phyloP scores from a whole-genome alignment of 75 land plant genomes.

The Isoetes taiwanensis region DNA sequence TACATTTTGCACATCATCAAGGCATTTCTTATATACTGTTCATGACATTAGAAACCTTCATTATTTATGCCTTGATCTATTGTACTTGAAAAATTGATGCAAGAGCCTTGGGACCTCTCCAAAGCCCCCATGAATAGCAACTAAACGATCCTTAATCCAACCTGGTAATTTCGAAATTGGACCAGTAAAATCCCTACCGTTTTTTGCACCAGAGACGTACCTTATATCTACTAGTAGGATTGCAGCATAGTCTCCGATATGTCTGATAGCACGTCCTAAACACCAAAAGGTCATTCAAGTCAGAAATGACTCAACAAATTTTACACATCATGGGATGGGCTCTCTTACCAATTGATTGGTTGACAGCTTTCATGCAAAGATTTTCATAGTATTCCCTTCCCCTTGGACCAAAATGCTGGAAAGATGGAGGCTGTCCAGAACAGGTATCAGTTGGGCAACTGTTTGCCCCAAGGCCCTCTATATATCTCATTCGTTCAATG shows the following conservation, averaged over 20 bases:
- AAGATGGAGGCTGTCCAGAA: slow-evolving; percentile 34
- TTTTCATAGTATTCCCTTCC: slow-evolving; percentile 94
- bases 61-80: too few species aligned
- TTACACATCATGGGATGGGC: neutral
- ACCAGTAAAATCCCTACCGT: slow-evolving; percentile 28
- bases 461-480: slow-evolving; percentile 39
- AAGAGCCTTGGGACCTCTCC: slow-evolving; percentile 76
- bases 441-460: slow-evolving; percentile 12
- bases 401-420: slow-evolving; percentile 48
- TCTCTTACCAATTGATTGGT: slow-evolving; percentile 77
- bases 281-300: neutral
- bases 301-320: neutral
- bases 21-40: too few species aligned
- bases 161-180: slow-evolving; percentile 71
- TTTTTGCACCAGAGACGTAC: slow-evolving; percentile 37
- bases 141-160: slow-evolving; percentile 78
- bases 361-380: slow-evolving; percentile 98
- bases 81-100: slow-evolving; percentile 62
- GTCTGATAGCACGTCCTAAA: slow-evolving; percentile 93
- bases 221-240: slow-evolving; percentile 76
- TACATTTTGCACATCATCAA: too few species aligned
- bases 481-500: slow-evolving; percentile 69
- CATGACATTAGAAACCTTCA: too few species aligned
- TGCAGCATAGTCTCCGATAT: slow-evolving; percentile 84
- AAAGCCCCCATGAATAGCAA: slow-evolving; percentile 43